phyloP scores from a whole-genome alignment of 2,329 filamentous ascomycete genomes.

The Leptosphaerulina australis region DNA sequence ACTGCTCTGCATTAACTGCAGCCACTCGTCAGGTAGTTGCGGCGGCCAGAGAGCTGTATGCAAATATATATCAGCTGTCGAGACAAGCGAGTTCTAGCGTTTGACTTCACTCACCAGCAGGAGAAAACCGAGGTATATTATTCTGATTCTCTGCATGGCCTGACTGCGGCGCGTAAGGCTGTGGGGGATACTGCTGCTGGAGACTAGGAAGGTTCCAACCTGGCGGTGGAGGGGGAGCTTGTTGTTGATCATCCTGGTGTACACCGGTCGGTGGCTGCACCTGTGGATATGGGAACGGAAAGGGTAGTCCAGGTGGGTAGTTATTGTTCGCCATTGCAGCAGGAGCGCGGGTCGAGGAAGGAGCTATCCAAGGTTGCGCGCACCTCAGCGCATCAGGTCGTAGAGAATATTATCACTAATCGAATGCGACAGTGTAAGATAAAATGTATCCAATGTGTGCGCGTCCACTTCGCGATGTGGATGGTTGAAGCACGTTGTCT shows the following conservation, averaged over 20 bases:
- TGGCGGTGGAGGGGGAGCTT: conserved; percentile 11
- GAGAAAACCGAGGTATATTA: conserved; percentile 9
- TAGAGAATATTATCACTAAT: background rate
- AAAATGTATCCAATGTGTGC: background rate
- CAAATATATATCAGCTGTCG: background rate
- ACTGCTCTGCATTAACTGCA: conserved; percentile 34
- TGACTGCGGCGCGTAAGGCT: conserved; percentile 10
- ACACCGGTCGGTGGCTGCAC: conserved; percentile 3
- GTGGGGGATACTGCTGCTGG: conserved; percentile 11
- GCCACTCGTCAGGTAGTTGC: conserved; percentile 42
- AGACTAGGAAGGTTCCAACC: conserved; percentile 14
- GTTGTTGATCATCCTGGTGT: conserved; percentile 11
- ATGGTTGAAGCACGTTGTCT: background rate
- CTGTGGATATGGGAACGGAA: conserved; percentile 26
- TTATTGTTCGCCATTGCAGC: conserved; percentile 40
- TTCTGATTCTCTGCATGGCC: conserved; percentile 13
- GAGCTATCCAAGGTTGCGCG: conserved; percentile 19
- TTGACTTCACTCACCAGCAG: conserved; percentile 1
- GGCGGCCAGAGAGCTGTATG: conserved; percentile 29
- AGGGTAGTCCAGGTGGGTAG: conserved; percentile 31
- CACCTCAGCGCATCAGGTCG: conserved; percentile 24
- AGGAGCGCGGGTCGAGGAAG: conserved; percentile 16
- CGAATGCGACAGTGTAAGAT: background rate
- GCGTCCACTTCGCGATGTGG: conserved; percentile 2
- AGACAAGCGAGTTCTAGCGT: background rate